Evolutionary conservation across 1,284 basidiomycete species (phyloP).

Genomic region (Apiotrichum brassicae): DNA sequence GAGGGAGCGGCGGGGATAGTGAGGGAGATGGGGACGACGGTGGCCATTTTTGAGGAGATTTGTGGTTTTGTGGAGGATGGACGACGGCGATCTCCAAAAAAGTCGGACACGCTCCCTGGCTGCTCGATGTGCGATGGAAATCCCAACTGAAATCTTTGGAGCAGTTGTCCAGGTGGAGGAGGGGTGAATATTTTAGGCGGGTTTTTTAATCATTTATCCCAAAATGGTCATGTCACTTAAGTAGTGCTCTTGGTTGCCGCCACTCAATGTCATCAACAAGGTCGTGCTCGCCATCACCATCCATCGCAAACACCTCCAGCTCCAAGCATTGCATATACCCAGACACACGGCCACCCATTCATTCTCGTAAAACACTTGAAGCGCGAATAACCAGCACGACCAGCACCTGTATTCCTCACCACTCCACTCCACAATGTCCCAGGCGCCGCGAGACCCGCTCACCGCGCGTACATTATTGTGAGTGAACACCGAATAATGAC

Average conservation of each 20-base stretch:
- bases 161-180: too few relatives aligned
- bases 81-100: not conserved
- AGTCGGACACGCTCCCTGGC: too few relatives aligned
- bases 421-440: conserved; percentile 20
- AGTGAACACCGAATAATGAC: conserved; percentile 10
- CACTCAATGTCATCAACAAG: not conserved
- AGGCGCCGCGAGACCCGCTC: conserved; percentile 29
- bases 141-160: conserved; percentile 3
- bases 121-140: not conserved
- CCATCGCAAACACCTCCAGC: not conserved
- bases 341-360: too few relatives aligned
- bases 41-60: conserved; percentile 35
- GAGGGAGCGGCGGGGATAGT: conserved; percentile 42
- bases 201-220: conserved; percentile 3
- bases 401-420: not conserved
- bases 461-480: conserved; percentile 44
- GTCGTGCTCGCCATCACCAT: not conserved
- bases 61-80: not conserved
- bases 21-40: conserved; percentile 42
- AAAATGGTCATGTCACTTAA: not conserved
- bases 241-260: not conserved
- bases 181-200: not conserved
- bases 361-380: too few relatives aligned
- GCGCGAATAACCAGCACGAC: not conserved
- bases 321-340: too few relatives aligned